Evolutionary conservation across 2,329 filamentous ascomycete species (phyloP).

Genomic region (Bipolaris oryzae): DNA sequence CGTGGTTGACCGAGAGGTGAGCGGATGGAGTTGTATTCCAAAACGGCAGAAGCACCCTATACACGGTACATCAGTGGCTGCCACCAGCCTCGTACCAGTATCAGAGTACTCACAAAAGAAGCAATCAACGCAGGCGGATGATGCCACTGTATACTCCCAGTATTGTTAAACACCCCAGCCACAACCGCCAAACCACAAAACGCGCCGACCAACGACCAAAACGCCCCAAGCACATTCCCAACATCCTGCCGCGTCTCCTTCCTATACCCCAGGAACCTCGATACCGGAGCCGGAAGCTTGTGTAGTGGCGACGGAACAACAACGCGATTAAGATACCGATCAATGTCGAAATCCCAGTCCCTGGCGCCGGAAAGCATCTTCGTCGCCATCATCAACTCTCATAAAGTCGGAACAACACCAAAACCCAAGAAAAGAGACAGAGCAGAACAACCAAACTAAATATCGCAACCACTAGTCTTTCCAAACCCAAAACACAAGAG

Average conservation of each 20-base stretch:
- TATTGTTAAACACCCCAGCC: constrained; percentile 51
- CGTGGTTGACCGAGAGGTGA: constrained; percentile 57
- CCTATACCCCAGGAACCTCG: constrained; percentile 66
- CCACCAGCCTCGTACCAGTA: not conserved
- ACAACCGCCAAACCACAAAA: constrained; percentile 53
- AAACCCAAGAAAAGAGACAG: too few species aligned
- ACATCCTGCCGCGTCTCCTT: constrained; percentile 47
- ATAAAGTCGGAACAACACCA: too few species aligned
- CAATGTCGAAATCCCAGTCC: constrained; percentile 70
- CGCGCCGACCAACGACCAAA: constrained; percentile 53
- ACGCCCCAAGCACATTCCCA: constrained; percentile 50
- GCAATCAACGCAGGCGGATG: constrained; percentile 54
- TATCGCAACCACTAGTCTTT: too few species aligned
- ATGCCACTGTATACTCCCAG: constrained; percentile 43
- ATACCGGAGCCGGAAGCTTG: constrained; percentile 67
- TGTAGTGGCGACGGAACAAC: constrained; percentile 70
- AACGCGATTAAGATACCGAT: constrained; percentile 73
- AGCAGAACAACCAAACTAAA: too few species aligned
- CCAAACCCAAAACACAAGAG: too few species aligned
- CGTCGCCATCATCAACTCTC: not conserved
- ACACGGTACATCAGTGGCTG: constrained; percentile 4
- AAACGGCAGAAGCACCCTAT: constrained; percentile 55
- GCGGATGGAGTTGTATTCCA: constrained; percentile 56
- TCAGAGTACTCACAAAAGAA: constrained; percentile 43
- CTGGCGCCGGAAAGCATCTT: constrained; percentile 15